Base-by-base conservation (phyloP, 2,329 filamentous ascomycete species). In the Nothophaeocryptopus gaeumannii region DNA sequence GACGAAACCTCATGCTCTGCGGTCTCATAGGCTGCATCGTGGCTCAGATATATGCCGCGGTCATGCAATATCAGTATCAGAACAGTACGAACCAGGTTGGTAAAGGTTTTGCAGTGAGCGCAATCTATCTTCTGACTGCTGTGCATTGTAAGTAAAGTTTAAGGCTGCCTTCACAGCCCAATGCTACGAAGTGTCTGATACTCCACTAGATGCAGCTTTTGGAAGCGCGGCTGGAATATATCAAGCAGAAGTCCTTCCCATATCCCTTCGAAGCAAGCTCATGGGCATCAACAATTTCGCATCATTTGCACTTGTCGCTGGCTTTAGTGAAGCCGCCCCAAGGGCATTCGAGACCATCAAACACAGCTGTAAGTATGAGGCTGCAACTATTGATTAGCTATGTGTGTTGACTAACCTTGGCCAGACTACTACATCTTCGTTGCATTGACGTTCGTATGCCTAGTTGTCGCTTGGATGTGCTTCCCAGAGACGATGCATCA, bases 101-200 rank as follows among this genome's bases (percentile, higher is more conserved):
- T 36, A 81, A 82, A 58, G 78, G 77, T 0, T 82, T 82, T 58
- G 77, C 79, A 1, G 74, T 82, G 33, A 64, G 81, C 1, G 79
- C 78, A 0, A 81, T 82, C 16, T 81, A 80, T 51, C 66, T 81
- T 1, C 80, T 81, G 49, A 78, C 77, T 1, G 72, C 79, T 2
- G 69, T 66, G 14, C 81, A 80, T 56, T 81, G 75, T 78, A 58
- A 55, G 74, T 63, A 5, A 26, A 26, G 20, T 26, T 7, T 7
- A 3, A 26, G 20, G 20, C 20, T 30, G 10, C 26, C 37, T 14
- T 20, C 26, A 3, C 47, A n/a, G 5, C 9, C 36, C 35, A 11
- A 46, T 39, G 38, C 13, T 47, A 20, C 39, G 20, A 47, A 39
- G 39, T 35, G 5, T 41, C 51, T 79, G 70, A 71, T 80, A 14